A percentile compares a stretch with the other conserved stretches of the same genome.
Conservation (phyloP, 2,329 filamentous ascomycete genomes). For the Tolypocladium tundrense region DNA sequence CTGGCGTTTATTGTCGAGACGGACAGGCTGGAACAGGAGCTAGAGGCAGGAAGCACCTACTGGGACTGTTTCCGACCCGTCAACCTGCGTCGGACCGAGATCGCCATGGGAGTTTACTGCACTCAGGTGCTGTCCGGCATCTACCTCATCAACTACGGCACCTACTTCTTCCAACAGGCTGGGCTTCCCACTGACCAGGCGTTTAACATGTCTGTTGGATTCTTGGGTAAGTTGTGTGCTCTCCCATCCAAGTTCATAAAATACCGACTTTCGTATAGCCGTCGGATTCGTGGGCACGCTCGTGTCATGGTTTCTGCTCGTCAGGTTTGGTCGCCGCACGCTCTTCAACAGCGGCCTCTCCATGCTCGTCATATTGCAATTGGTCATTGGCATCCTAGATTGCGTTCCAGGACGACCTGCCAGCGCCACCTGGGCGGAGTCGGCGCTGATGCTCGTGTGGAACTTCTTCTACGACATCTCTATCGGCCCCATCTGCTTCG, state of each 20-base stretch:
- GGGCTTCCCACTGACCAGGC: slow-evolving; percentile 27
- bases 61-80: slow-evolving; percentile 36
- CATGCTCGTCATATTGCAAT: slow-evolving; percentile 29
- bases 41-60: slow-evolving; percentile 26
- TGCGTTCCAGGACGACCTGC: slow-evolving; percentile 36
- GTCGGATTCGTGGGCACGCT: slow-evolving; percentile 30
- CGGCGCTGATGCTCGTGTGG: slow-evolving; percentile 31
- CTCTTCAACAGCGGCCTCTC: slow-evolving; percentile 29
- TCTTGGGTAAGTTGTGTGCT: slow-evolving; percentile 5
- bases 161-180: slow-evolving; percentile 36
- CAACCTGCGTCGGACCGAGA: slow-evolving; percentile 34
- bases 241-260: slow-evolving; percentile 17
- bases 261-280: slow-evolving; percentile 14
- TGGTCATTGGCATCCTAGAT: slow-evolving; percentile 27
- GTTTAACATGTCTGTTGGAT: slow-evolving; percentile 29
- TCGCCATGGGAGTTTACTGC: slow-evolving; percentile 31
- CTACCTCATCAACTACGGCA: slow-evolving; percentile 29
- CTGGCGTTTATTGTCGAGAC: slow-evolving; percentile 60
- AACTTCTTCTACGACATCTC: slow-evolving; percentile 31
- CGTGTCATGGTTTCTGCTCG: slow-evolving; percentile 11
- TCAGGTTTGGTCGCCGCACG: slow-evolving; percentile 29
- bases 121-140: slow-evolving; percentile 26
- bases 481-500: slow-evolving; percentile 32
- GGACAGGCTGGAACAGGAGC: slow-evolving; percentile 27
- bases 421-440: slow-evolving; percentile 25